Base-by-base conservation (phyloP, 495 filamentous ascomycete genomes). In the Aspergillus haitiensis region DNA sequence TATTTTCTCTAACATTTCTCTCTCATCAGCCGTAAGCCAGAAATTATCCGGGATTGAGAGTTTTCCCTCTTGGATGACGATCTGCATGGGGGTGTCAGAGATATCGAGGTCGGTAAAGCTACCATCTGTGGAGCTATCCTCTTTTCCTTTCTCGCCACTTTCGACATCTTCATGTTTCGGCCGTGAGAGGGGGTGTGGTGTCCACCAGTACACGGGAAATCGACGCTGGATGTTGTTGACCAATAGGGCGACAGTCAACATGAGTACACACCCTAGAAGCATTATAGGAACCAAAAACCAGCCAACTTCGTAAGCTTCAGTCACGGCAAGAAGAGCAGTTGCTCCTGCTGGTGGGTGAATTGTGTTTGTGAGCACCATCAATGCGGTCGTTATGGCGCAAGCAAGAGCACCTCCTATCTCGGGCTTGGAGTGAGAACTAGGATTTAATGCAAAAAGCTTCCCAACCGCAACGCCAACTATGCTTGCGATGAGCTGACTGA, bases 341-440 rank as follows among this genome's bases (percentile, higher is more conserved):
- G 93, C 93, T 7, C 93, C 93, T 0, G 91, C 93, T 0, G 93
- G 93, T 6, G 93, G 93, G 67, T 97, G 89, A 2, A 92, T 79
- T 0, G 92, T 94, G 7, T 86, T 85, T 0, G 90, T 94, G 9
- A 92, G 60, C 0, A 81, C 78, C 93, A 96, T 97, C 52, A 85
- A 49, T 0, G 83, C 78, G 2, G 86, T 90, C 0, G 91, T 82
- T 27, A 82, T 66, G 1, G 84, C 90, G 56, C 88, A 91, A 15
- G 88, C 73, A 0, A 96, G 72, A 3, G 90, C 83, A 16, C 83
- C 90, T 0, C 82, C 87, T 0, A 96, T 67, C 81, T 86, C 91
- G 10, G 81, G 79, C 39, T 89, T 67, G 12, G 64, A 42, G 31
- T 74, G 59, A 3, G 75, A 71, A 49, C 70, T 56, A 0, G 78